Evolutionary conservation across 2,329 filamentous ascomycete species (phyloP).

Genomic region (Spiromastix sp.): DNA sequence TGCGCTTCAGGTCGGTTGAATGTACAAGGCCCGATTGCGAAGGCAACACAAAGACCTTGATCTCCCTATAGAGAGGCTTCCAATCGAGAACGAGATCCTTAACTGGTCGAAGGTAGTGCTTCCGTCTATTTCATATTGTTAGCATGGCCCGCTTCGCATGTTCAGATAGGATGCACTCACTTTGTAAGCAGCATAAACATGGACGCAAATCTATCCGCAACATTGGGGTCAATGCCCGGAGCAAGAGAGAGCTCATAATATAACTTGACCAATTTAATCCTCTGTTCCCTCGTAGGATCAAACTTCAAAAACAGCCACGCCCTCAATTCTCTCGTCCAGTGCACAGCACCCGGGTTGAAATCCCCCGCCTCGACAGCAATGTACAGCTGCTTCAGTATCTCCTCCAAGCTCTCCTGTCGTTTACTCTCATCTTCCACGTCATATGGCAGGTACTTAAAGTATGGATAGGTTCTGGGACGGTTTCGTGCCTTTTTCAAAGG

Average conservation of each 20-base stretch:
- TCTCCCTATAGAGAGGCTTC: constrained; percentile 82
- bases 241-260: constrained; percentile 92
- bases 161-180: constrained; percentile 43
- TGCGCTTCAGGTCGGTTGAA: constrained; percentile 52
- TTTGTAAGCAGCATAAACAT: constrained; percentile 97
- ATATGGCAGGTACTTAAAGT: constrained; percentile 85
- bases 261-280: constrained; percentile 74
- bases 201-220: constrained; percentile 83
- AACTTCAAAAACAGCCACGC: constrained; percentile 97
- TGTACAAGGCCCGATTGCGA: constrained; percentile 61
- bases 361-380: constrained; percentile 86
- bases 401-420: constrained; percentile 67
- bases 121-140: constrained; percentile 52
- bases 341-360: constrained; percentile 83
- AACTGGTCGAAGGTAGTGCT: constrained; percentile 85
- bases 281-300: constrained; percentile 75
- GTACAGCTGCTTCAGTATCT: constrained; percentile 89
- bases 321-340: constrained; percentile 94
- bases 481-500: constrained; percentile 55
- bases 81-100: constrained; percentile 89
- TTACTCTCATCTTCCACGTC: constrained; percentile 68
- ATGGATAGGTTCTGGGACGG: constrained; percentile 79
- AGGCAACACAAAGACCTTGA: constrained; percentile 83
- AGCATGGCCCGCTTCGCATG: constrained; percentile 10
- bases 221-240: constrained; percentile 71